Base-by-base conservation (phyloP, 805 yeast species). In the Lachancea waltii region DNA sequence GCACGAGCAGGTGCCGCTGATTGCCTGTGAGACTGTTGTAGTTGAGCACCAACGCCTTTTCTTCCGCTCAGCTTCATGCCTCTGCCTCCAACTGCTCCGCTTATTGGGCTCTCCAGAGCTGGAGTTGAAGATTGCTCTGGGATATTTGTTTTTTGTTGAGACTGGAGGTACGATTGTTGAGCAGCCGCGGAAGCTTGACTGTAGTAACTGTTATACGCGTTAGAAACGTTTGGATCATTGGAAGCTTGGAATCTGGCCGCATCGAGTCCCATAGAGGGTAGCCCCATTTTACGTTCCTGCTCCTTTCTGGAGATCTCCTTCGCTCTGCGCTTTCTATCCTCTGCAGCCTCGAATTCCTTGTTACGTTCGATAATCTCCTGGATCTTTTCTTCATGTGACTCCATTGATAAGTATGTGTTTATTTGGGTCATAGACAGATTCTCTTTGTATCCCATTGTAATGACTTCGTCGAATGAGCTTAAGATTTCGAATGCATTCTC, bases 341-440 rank as follows among this genome's bases (percentile, higher is more conserved):
- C 98, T 39, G 85, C 80, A 28, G 98, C 98, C 64, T 90, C 98
- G 54, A 85, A 68, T 66, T 92, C 98, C 67, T 92, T 92, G 69
- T 92, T 92, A 62, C 89, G 79, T 65, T 86, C 97, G 53, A 92
- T 92, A 60, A 92, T 89, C 60, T 92, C 97, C 69, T 92, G 97
- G 57, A 94, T 90, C 70, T 85, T 90, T 67, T 92, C 99, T 65
- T 92, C 98, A 61, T 92, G 97, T 28, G 95, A 84, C 65, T 92
- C 97, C 97, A 92, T 90, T 58, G 86, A 90, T 67, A 92, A 69
- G 64, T 85, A 90, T 9, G 94, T 85, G 60, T 76, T 78, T 47
- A 92, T 83, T 67, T 92, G 97, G 43, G 79, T 62, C 47, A 81
- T 60, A 1, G 92, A 77, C 48, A 90, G 67, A 62, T 86, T 83